Evolutionary conservation across 2,329 filamentous ascomycete species (phyloP).

Genomic region (Pseudocercospora cruenta): DNA sequence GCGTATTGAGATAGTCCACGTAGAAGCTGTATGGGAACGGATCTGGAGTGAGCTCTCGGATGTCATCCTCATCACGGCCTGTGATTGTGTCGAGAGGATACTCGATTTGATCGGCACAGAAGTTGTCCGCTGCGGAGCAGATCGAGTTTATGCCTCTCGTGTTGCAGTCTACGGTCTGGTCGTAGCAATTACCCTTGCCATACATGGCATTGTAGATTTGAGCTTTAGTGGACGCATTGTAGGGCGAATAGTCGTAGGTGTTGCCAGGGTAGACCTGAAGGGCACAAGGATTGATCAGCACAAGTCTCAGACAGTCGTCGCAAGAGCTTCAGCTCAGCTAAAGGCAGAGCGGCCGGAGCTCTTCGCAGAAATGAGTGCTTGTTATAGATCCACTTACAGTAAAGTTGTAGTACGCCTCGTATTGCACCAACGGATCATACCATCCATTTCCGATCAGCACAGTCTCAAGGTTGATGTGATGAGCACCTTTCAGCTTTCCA

Average conservation of each 20-base stretch:
- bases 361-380: too few species aligned
- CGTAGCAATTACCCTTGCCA: slow-evolving; percentile 63
- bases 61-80: slow-evolving; percentile 63
- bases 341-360: too few species aligned
- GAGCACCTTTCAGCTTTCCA: slow-evolving; percentile 43
- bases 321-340: not conserved
- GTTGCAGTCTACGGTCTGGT: slow-evolving; percentile 60
- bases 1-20: slow-evolving; percentile 61
- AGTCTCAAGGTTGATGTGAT: slow-evolving; percentile 36
- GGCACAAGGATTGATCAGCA: slow-evolving; percentile 37
- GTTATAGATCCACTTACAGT: too few species aligned
- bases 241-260: slow-evolving; percentile 58
- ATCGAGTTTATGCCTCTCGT: slow-evolving; percentile 53
- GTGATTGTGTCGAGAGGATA: slow-evolving; percentile 55
- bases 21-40: slow-evolving; percentile 60
- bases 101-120: slow-evolving; percentile 60
- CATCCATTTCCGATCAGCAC: slow-evolving; percentile 57
- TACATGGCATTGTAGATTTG: slow-evolving; percentile 64
- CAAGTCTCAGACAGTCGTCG: slow-evolving; percentile 39
- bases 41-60: slow-evolving; percentile 59
- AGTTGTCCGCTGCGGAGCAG: slow-evolving; percentile 59
- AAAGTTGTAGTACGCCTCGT: slow-evolving; percentile 62
- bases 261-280: slow-evolving; percentile 17
- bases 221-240: slow-evolving; percentile 53
- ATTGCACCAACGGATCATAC: slow-evolving; percentile 61